Conservation (phyloP, 2,329 filamentous ascomycete genomes). For the Fusarium hainanense region DNA sequence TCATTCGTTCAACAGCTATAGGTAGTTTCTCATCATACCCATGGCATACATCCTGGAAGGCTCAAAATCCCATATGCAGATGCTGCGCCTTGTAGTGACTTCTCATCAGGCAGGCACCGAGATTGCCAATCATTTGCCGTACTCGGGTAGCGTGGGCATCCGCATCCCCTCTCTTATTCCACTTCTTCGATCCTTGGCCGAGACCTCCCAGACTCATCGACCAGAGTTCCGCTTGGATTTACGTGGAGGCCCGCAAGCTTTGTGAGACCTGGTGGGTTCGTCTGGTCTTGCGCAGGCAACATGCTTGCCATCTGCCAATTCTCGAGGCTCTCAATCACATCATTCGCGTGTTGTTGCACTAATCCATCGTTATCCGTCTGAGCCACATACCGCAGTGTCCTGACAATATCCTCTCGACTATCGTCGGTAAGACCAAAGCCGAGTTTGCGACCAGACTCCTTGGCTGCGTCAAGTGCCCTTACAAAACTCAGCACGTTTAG, state of each 20-base stretch:
- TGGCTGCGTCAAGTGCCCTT: slow-evolving; percentile 66
- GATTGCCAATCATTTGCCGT: slow-evolving; percentile 41
- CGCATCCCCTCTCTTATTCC: slow-evolving; percentile 57
- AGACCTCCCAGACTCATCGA: slow-evolving; percentile 43
- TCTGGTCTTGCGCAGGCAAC: slow-evolving; percentile 51
- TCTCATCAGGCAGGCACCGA: slow-evolving; percentile 39
- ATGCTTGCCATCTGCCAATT: slow-evolving; percentile 68
- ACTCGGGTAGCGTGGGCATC: slow-evolving; percentile 27
- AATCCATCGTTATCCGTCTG: slow-evolving; percentile 75
- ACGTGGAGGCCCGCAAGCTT: slow-evolving; percentile 55
- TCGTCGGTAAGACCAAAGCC: slow-evolving; percentile 65
- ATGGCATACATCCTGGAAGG: slow-evolving; percentile 1
- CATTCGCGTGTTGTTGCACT: slow-evolving; percentile 73
- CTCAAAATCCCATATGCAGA: slow-evolving; percentile 18
- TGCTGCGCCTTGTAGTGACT: slow-evolving; percentile 31
- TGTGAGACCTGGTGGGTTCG: slow-evolving; percentile 43
- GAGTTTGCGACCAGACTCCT: slow-evolving; percentile 57
- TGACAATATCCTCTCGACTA: slow-evolving; percentile 70
- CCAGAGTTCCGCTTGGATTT: slow-evolving; percentile 44
- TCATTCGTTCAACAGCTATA: not conserved
- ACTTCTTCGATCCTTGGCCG: slow-evolving; percentile 69
- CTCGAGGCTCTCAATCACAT: slow-evolving; percentile 74
- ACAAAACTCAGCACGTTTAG: slow-evolving; percentile 72
- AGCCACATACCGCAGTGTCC: slow-evolving; percentile 71
- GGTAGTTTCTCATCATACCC: not conserved